Conservation (phyloP, 1,139 yeast genomes). For the Williopsis jadinii region DNA sequence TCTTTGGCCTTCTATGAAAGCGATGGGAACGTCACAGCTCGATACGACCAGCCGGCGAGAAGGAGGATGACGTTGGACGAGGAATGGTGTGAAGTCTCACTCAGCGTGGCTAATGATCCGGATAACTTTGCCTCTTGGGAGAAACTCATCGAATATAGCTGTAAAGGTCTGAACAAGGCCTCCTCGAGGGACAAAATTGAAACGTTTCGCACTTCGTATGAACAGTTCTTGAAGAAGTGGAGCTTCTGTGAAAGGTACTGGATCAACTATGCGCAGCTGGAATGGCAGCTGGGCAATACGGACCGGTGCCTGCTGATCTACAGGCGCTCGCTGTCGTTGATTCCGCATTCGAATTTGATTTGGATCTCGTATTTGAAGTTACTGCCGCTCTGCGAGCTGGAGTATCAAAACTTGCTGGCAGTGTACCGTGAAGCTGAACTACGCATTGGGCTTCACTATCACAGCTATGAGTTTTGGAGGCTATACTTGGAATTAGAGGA, state of each 20-base stretch:
- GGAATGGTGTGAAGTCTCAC: constrained; percentile 1
- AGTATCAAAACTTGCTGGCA: constrained; percentile 28
- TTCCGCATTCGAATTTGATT: constrained; percentile 53
- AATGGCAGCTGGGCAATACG: constrained; percentile 53
- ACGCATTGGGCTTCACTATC: constrained; percentile 66
- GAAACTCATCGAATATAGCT: constrained; percentile 31
- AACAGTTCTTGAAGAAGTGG: constrained; percentile 49
- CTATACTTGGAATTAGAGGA: constrained; percentile 53
- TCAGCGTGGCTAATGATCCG: constrained; percentile 32
- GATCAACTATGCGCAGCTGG: constrained; percentile 66
- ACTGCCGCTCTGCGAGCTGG: constrained; percentile 34
- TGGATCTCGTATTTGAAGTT: constrained; percentile 68
- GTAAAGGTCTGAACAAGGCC: constrained; percentile 36
- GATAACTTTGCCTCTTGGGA: constrained; percentile 46
- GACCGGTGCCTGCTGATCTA: constrained; percentile 44
- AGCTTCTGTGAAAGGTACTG: constrained; percentile 77
- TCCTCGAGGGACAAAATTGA: constrained; percentile 35
- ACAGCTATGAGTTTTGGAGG: constrained; percentile 71
- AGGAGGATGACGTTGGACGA: constrained; percentile 1
- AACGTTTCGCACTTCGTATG: constrained; percentile 45
- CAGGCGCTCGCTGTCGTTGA: constrained; percentile 42
- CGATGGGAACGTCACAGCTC: no score
- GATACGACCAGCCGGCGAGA: no score
- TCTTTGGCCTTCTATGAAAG: no score
- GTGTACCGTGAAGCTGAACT: constrained; percentile 57